A percentile compares a stretch with the other conserved stretches of the same genome.
Conservation (phyloP, 257 asterid genomes). For the Ophiorrhiza pumila region DNA sequence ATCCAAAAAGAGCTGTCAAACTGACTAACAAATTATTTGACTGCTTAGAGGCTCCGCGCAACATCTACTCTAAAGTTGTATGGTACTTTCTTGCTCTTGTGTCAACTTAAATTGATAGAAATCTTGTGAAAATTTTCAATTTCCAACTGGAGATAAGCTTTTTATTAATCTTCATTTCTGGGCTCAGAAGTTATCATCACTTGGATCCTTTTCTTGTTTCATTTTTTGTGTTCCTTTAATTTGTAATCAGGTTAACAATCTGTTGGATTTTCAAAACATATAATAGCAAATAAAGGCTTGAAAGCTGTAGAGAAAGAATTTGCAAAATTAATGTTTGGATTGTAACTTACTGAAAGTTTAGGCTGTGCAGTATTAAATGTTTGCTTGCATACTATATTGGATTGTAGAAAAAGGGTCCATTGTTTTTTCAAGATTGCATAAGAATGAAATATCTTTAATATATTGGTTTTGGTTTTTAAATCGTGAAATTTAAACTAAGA, state of each 20-base stretch:
- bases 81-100: neutral
- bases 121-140: neutral
- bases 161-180: neutral
- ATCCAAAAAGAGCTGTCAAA: neutral
- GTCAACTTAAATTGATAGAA: neutral
- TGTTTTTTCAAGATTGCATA: no score
- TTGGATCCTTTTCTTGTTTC: neutral
- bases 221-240: neutral
- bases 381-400: no score
- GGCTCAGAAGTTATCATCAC: neutral
- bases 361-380: no score
- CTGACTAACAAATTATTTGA: neutral
- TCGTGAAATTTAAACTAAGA: no score
- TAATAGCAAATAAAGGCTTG: neutral
- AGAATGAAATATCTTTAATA: no score
- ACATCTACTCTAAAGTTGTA: neutral
- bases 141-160: slow-evolving; percentile 7
- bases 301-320: neutral
- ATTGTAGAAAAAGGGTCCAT: no score
- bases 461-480: no score
- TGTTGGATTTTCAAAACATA: neutral
- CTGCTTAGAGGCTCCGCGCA: neutral
- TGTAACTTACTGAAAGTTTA: no score
- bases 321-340: no score
- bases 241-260: neutral